Conservation (phyloP, 306 rosid species). For the Dalbergia oliveri region DNA sequence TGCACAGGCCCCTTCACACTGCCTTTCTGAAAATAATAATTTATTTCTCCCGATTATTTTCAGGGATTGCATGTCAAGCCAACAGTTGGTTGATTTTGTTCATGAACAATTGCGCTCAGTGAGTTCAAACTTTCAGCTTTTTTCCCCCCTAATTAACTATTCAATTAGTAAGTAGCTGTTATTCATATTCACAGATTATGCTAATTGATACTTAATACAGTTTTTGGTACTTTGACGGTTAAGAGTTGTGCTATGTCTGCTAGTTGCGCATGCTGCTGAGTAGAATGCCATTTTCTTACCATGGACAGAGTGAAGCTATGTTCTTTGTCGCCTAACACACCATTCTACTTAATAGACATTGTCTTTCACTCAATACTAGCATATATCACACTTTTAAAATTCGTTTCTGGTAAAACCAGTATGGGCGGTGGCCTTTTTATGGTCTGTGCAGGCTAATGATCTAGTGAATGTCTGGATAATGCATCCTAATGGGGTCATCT, state of each 20-base stretch:
- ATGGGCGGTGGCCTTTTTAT: too few relatives aligned
- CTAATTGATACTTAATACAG: not conserved
- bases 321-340: conserved; percentile 4
- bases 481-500: not conserved
- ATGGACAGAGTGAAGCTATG: not conserved
- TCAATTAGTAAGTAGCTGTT: conserved; percentile 3
- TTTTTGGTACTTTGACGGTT: not conserved
- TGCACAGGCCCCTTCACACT: conserved; percentile 8
- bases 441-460: too few relatives aligned
- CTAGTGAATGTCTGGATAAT: not conserved
- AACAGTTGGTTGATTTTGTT: conserved; percentile 85
- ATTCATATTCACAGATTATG: not conserved
- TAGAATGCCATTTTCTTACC: conserved; percentile 3
- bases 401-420: too few relatives aligned
- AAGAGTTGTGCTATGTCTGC: not conserved
- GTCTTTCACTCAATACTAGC: conserved; percentile 10
- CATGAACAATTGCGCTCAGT: conserved; percentile 74
- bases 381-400: too few relatives aligned
- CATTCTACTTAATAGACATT: not conserved
- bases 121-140: conserved; percentile 38
- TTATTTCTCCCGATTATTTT: conserved; percentile 49
- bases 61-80: conserved; percentile 99
- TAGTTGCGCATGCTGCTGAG: conserved; percentile 2
- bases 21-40: conserved; percentile 25
- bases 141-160: not conserved